Conservation (phyloP, 2,329 filamentous ascomycete genomes). For the Calonectria honghensis region DNA sequence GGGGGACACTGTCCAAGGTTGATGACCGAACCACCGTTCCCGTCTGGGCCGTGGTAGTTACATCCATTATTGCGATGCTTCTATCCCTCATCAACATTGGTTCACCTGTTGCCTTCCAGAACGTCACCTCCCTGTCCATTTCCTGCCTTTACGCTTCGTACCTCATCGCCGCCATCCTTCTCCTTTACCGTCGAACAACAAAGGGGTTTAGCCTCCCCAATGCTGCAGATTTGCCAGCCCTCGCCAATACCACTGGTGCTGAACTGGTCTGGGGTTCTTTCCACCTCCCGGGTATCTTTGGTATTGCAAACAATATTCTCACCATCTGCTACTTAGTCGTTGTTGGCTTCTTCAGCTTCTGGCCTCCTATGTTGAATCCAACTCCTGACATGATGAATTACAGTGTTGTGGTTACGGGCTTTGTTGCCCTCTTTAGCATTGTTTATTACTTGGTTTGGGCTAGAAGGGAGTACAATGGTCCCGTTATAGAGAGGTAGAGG, state of each 20-base stretch:
- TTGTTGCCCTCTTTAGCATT: constrained; percentile 65
- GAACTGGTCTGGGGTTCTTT: constrained; percentile 72
- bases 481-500: constrained; percentile 57
- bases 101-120: constrained; percentile 55
- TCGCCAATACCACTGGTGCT: constrained; percentile 56
- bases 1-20: constrained; percentile 54
- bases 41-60: constrained; percentile 53
- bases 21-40: constrained; percentile 55
- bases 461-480: constrained; percentile 67
- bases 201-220: constrained; percentile 54
- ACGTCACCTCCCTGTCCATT: constrained; percentile 57
- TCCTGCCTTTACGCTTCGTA: constrained; percentile 57
- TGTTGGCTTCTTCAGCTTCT: constrained; percentile 75
- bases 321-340: constrained; percentile 72
- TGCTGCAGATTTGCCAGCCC: constrained; percentile 49
- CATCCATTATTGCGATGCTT: constrained; percentile 54
- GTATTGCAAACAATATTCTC: constrained; percentile 72
- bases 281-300: constrained; percentile 69
- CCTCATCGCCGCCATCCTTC: constrained; percentile 53
- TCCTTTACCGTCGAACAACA: constrained; percentile 57
- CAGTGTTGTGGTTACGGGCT: constrained; percentile 65
- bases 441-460: constrained; percentile 67
- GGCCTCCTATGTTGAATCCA: constrained; percentile 61
- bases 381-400: constrained; percentile 67
- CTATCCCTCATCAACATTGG: constrained; percentile 60